Evolutionary conservation across 73 alveolate species (phyloP), one percentile per base, ranked within the genome.

Genomic region (Urostyla sp.): DNA sequence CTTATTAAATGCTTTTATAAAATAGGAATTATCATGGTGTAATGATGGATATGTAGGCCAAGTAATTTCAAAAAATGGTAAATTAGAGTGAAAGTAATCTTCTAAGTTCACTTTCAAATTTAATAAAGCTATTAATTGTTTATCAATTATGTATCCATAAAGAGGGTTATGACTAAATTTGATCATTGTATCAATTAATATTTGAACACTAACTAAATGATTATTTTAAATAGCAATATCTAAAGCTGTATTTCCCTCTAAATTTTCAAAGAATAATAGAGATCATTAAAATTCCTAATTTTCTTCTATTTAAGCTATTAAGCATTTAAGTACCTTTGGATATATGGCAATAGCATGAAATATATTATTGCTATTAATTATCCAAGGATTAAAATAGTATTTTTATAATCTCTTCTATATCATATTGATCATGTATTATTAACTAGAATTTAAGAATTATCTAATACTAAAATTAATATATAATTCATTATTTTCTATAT

Each of bases 201-300:
- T 2, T 21, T 69, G 28, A 10, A 48, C 34, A 16, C 53, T 3
- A 20, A 34, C 49, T 40, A 20, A 46, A n/a, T 49, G 18, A 16
- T 69, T 69, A 5, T 5, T 48, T n/a, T 2, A 16, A 24, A 69
- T 69, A 24, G 72, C 72, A 5, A 46, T 48, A 32, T 69, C 83
- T 1, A 69, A 27, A n/a, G 83, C 66, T 11, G 26, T 66, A 48
- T 27, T 37, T 3, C 80, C 76, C 7, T 35, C 76, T 27, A n/a
- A 3, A 30, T 34, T 59, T 34, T 21, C 37, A 20, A 7, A 59
- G 31, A 59, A 24, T n/a, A 59, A 7, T 8, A 59, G n/a, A n/a
- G n/a, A n/a, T n/a, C n/a, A n/a, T n/a, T n/a, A n/a, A n/a, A n/a
- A n/a, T n/a, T n/a, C n/a, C n/a, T n/a, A n/a, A n/a, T n/a, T n/a